Base-by-base conservation (phyloP, 2,329 filamentous ascomycete genomes). In the Claviceps sorghi region DNA sequence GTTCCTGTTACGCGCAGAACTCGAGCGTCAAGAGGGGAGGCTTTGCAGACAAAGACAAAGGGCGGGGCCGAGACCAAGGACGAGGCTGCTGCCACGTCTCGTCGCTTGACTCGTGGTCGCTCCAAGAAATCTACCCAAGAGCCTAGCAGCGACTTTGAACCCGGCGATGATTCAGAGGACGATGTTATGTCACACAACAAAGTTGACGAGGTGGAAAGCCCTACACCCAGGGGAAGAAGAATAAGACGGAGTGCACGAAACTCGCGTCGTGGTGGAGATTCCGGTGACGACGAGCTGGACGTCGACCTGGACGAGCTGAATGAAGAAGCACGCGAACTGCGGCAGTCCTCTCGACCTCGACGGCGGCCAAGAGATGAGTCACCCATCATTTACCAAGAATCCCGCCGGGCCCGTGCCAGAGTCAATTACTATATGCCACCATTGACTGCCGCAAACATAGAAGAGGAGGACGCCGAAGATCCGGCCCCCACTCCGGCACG, bases 341-440 rank as follows among this genome's bases (percentile, higher is more conserved):
- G 74, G 48, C 69, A 77, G 57, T 74, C 73, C 52, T 79, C 78
- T 7, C 71, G 72, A 38, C 69, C 74, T 17, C 72, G 77, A 29
- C 73, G 77, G 52, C 67, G 77, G 57, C 65, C 72, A 55, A 61
- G 77, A 58, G 72, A 79, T 58, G 62, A 66, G 32, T 76, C 79
- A 19, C 69, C 76, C 53, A 74, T 86, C 58, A 67, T 80, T 49
- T 77, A 84, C 62, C 73, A 86, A 68, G 68, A 79, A 57, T 71
- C 67, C 9, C 73, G 73, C 51, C 74, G 77, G 46, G 72, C 77
- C 42, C 76, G 79, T 30, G 71, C 73, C 30, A 72, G 80, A 51
- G 85, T 93, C 32, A 87, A 95, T 65, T 97, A 97, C 67, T 86
- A 86, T 53, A 87, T 96, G 62, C 80, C 87, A 44, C 83, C 88